A percentile compares a stretch with the other conserved stretches of the same genome.
Evolutionary conservation across 1,284 basidiomycete species (phyloP).

Genomic region (Pseudomicrostroma phylloplanum): DNA sequence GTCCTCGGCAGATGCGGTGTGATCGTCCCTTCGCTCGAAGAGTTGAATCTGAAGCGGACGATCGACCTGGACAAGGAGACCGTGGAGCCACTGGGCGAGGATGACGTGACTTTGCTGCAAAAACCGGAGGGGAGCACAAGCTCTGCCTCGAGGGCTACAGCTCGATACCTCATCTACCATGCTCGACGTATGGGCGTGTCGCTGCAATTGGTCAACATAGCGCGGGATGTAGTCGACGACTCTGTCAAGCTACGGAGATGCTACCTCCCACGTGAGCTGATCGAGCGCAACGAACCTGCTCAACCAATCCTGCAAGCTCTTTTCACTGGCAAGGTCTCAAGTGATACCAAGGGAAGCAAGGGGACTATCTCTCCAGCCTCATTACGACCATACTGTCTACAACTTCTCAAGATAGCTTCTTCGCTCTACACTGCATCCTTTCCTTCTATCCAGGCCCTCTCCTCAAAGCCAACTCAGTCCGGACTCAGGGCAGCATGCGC

Average conservation of each 20-base stretch:
- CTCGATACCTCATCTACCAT: constrained; percentile 21
- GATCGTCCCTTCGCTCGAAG: constrained; percentile 1
- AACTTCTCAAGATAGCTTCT: constrained; percentile 4
- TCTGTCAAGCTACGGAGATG: constrained; percentile 28
- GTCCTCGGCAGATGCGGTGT: constrained; percentile 29
- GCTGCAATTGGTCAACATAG: constrained; percentile 43
- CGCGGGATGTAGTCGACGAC: constrained; percentile 36
- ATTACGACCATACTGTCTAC: background rate
- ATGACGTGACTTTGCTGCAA: background rate
- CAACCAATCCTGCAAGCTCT: background rate
- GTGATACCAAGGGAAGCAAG: background rate
- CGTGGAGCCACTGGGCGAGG: background rate
- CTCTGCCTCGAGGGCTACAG: no score
- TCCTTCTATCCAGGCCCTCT: background rate
- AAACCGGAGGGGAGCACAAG: background rate
- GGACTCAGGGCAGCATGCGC: background rate
- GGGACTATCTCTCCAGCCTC: background rate
- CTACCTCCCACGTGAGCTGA: constrained; percentile 37
- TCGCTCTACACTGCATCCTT: background rate
- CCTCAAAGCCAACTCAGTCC: background rate
- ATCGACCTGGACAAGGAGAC: constrained; percentile 9
- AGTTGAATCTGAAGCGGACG: constrained; percentile 15
- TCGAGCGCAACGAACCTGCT: background rate
- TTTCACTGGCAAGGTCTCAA: background rate
- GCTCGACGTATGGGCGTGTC: constrained; percentile 42